Evolutionary conservation across 495 filamentous ascomycete genomes (phyloP).

Genomic region (Aspergillus biplanus): DNA sequence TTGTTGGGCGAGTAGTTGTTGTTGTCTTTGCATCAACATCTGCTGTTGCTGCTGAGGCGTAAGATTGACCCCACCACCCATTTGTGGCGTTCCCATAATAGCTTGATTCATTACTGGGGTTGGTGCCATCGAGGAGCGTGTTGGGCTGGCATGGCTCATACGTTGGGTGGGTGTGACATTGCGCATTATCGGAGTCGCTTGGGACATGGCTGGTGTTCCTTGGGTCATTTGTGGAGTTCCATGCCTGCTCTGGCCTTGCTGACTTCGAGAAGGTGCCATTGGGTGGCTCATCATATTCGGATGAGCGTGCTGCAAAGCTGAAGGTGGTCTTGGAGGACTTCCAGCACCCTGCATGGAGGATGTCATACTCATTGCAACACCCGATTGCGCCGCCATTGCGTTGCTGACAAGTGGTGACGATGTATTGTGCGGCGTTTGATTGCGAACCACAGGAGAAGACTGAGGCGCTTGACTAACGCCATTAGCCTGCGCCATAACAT

Average conservation of each 20-base stretch:
- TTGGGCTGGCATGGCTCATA: conserved; percentile 72
- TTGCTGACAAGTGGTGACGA: conserved; percentile 76
- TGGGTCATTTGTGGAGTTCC: conserved; percentile 82
- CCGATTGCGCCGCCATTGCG: conserved; percentile 50
- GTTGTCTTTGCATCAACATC: conserved; percentile 51
- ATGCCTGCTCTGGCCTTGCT: conserved; percentile 73
- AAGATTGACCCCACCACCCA: conserved; percentile 39
- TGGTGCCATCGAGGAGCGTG: conserved; percentile 59
- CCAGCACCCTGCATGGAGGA: conserved; percentile 74
- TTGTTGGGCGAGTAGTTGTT: conserved; percentile 52
- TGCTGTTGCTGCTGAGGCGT: conserved; percentile 53
- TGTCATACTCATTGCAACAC: conserved; percentile 78
- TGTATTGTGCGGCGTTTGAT: conserved; percentile 75
- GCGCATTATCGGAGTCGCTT: conserved; percentile 71
- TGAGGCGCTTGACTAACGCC: conserved; percentile 69
- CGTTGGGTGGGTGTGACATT: conserved; percentile 71
- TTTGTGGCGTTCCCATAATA: conserved; percentile 50
- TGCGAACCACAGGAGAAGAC: conserved; percentile 78
- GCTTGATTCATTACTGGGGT: conserved; percentile 60
- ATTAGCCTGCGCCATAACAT: conserved; percentile 57
- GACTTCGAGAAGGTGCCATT: conserved; percentile 79
- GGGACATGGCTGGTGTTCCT: conserved; percentile 76
- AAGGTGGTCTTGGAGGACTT: conserved; percentile 75
- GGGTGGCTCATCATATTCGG: conserved; percentile 67
- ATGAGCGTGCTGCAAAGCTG: conserved; percentile 72